These are phyloP conservation scores for Trichosporon coremiiforme DNA, from an alignment of 1,284 basidiomycete genomes.

Conservation along the genomic window DNA sequence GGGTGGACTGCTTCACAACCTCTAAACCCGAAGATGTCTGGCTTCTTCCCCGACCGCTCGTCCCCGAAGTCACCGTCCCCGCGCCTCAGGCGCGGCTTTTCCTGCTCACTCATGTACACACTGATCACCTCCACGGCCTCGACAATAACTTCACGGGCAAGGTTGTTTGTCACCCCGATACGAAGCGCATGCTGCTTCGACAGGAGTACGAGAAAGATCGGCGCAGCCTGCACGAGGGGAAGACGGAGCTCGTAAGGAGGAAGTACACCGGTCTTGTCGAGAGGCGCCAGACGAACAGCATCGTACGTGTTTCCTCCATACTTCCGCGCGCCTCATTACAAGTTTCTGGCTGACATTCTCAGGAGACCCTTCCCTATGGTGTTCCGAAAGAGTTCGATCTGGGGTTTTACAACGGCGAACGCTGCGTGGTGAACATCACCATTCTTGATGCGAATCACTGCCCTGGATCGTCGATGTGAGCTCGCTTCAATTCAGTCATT, in stretches of 20 bases:
- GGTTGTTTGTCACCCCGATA: slow-evolving; percentile 74
- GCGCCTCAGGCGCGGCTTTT: slow-evolving; percentile 64
- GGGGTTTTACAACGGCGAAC: slow-evolving; percentile 56
- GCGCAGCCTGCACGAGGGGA: slow-evolving; percentile 60
- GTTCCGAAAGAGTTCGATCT: slow-evolving; percentile 67
- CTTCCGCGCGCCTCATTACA: too few species aligned
- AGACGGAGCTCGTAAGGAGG: slow-evolving; percentile 62
- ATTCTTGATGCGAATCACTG: slow-evolving; percentile 91
- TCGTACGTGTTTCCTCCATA: neutral
- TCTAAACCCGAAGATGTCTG: slow-evolving; percentile 24
- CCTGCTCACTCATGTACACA: slow-evolving; percentile 79
- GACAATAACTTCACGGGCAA: slow-evolving; percentile 49
- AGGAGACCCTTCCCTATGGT: slow-evolving; percentile 44
- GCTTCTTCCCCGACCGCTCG: slow-evolving; percentile 27
- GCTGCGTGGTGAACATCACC: slow-evolving; percentile 67
- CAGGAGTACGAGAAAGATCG: slow-evolving; percentile 75
- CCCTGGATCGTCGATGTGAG: slow-evolving; percentile 86
- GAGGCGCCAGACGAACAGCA: neutral
- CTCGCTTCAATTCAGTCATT: neutral
- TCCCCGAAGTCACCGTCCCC: slow-evolving; percentile 24
- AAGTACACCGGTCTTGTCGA: slow-evolving; percentile 51
- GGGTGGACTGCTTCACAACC: slow-evolving; percentile 72
- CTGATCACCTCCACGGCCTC: slow-evolving; percentile 65
- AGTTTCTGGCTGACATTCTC: neutral
- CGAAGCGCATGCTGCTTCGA: slow-evolving; percentile 76